phyloP scores from a whole-genome alignment of 495 filamentous ascomycete species.

The Mytilinidion resinicola region DNA sequence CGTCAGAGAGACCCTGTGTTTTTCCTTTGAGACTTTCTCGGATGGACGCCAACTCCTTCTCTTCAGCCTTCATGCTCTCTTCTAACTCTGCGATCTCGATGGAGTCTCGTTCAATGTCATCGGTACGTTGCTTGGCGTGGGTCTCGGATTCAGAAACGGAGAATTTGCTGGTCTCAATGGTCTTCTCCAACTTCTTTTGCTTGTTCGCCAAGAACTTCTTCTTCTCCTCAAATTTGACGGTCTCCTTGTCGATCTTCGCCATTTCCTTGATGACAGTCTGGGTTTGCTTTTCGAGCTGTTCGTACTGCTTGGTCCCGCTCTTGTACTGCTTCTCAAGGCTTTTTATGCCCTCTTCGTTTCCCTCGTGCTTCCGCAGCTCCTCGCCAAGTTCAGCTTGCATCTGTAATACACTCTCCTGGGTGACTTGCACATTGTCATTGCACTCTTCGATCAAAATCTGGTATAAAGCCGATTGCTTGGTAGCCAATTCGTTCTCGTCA shows the following conservation, averaged over 20 bases:
- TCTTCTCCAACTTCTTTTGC: constrained; percentile 90
- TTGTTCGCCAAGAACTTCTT: constrained; percentile 85
- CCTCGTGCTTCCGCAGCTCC: constrained; percentile 86
- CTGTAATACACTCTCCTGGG: constrained; percentile 80
- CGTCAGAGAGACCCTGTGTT: constrained; percentile 86
- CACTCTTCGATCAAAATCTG: constrained; percentile 86
- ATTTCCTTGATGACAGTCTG: constrained; percentile 81
- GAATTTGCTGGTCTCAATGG: constrained; percentile 61
- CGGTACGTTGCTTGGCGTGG: constrained; percentile 65
- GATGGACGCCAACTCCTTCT: constrained; percentile 71
- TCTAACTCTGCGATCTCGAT: constrained; percentile 68
- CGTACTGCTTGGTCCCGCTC: constrained; percentile 69
- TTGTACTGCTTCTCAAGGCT: constrained; percentile 80
- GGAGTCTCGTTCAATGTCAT: constrained; percentile 70
- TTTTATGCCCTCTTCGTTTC: constrained; percentile 87
- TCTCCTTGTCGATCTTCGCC: constrained; percentile 88
- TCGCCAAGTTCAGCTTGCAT: constrained; percentile 82
- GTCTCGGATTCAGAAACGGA: constrained; percentile 68
- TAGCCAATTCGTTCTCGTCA: constrained; percentile 85
- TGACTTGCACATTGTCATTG: constrained; percentile 79
- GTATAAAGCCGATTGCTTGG: constrained; percentile 84
- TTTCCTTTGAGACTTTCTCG: constrained; percentile 86
- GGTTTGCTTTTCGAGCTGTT: constrained; percentile 72
- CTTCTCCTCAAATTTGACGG: constrained; percentile 96
- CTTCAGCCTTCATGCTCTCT: constrained; percentile 64